Base-by-base conservation (phyloP, 2,329 filamentous ascomycete species). In the Sporothrix schenckii region DNA sequence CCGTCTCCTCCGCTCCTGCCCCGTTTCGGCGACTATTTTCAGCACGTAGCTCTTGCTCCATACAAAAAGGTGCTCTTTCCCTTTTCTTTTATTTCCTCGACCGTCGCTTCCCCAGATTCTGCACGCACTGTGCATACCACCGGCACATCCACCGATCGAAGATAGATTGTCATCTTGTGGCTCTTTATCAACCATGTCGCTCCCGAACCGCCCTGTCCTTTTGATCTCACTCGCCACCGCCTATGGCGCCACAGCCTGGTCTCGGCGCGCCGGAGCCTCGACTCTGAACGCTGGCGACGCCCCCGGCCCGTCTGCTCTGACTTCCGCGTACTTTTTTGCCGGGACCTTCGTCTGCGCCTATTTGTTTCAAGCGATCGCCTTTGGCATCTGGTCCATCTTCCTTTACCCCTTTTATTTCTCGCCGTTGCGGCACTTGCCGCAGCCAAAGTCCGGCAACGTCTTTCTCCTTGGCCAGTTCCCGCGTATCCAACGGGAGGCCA, bases 371-470 rank as follows among this genome's bases (percentile, higher is more conserved):
- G 71, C 79, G 24, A 47, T 80, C 10, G 49, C 74, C 3, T 84
- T 79, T 76, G 76, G 56, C 19, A 16, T 81, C n/a, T 87, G 81
- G 80, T 74, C 73, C 2, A 74, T 83, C 27, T 77, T 86, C 53
- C 75, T 87, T 44, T 87, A 83, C 74, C 85, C 85, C 19, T 80
- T 81, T 39, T 76, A 81, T 73, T 79, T 86, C 73, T 87, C 85
- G 24, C 83, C 84, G 2, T 77, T 87, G 70, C 79, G 82, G 19
- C 78, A 80, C 66, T 77, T 87, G 6, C 85, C 85, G 2, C 80
- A 81, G 54, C 83, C 84, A 0, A 72, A 49, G 44, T 34, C 75
- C 1, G 79, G 77, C 21, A 80, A 78, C 56, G 81, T 82, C 52
- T 86, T 80, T 77, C 78, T 83, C 39, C 79, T 82, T 71, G 86